Base-by-base conservation (phyloP, 1,284 basidiomycete species). In the Puccinia hordei region DNA sequence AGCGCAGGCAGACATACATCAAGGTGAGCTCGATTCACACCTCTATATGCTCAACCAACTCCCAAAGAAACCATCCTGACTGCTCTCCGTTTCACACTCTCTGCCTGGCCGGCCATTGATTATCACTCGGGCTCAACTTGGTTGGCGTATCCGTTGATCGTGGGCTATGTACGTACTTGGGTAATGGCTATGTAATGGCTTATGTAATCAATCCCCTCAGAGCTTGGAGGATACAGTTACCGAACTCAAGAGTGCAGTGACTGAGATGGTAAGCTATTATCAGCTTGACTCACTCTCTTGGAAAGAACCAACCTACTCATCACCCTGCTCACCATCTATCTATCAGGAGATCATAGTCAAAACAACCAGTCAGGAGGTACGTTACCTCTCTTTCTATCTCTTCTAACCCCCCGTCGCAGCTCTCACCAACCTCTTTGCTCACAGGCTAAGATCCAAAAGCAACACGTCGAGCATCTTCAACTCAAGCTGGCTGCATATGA, bases 1-100 rank as follows among this genome's bases (percentile, higher is more conserved):
- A 55, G 69, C 49, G 76, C 22, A 65, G 76, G 33, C 76, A 79
- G 46, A 79, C 66, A 19, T 79, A 79, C 51, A 71, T 79, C n/a
- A 69, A 79, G 53, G 76, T 79, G 12, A 49, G 75, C 13, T 30
- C 12, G 13, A n/a, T n/a, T n/a, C 22, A 33, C 38, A 12, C 24
- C 24, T 33, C 35, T 9, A 27, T 46, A 4, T 63, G 22, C 27
- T 73, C 17, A 44, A 15, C n/a, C 41, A 15, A 57, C 44, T 9
- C 51, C 8, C 8, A 15, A 10, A 5, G 6, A 51, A 24, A 53
- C 8, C 49, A 17, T 53, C 10, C 41, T 49, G 41, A n/a, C 71
- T 24, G 38, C 46, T 69, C 6, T 41, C 44, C 12, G 4, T 19
- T 65, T 24, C 27, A 33, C 38, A 44, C 19, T 10, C 33, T n/a